Percentiles rank a stretch among this genome's conserved stretches.
phyloP scores from a whole-genome alignment of 1,139 yeast species.

The Blastobotrys malaysiensis region DNA sequence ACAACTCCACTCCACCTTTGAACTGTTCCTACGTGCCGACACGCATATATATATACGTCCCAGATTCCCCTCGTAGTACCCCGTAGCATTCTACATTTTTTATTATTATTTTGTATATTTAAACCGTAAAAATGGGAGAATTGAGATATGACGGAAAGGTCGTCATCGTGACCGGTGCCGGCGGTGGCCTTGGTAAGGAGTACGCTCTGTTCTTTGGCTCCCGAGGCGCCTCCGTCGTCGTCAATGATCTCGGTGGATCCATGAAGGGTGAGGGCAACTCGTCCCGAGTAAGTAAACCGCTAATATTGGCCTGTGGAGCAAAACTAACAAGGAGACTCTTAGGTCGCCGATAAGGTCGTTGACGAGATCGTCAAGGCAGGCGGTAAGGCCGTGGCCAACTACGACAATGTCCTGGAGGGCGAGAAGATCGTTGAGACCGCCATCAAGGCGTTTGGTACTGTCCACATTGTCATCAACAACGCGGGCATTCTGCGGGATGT shows the following conservation, averaged over 20 bases:
- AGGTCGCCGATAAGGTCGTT: constrained; percentile 85
- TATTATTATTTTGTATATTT: neutral
- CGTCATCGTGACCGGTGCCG: constrained; percentile 92
- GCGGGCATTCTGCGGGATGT: constrained; percentile 83
- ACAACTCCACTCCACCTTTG: neutral
- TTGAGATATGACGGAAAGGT: constrained; percentile 69
- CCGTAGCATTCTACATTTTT: no score
- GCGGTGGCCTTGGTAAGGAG: constrained; percentile 90
- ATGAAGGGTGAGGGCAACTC: constrained; percentile 51
- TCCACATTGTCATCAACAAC: constrained; percentile 84
- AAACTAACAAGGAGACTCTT: constrained; percentile 21
- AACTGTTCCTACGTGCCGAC: neutral
- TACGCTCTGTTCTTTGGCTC: constrained; percentile 85
- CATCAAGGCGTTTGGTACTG: constrained; percentile 77
- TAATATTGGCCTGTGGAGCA: no score
- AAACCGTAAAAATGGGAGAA: constrained; percentile 18
- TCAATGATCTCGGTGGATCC: constrained; percentile 87
- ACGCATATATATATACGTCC: neutral
- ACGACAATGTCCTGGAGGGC: constrained; percentile 85
- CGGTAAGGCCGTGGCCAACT: constrained; percentile 89
- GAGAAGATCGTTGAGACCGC: constrained; percentile 85
- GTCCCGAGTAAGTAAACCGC: constrained; percentile 8
- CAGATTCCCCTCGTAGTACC: neutral
- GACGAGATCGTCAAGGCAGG: constrained; percentile 71
- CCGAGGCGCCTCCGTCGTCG: constrained; percentile 90